A percentile compares a stretch with the other conserved stretches of the same genome.
Conservation (phyloP, 2,329 filamentous ascomycete genomes). For the Fusarium bactridioides region DNA sequence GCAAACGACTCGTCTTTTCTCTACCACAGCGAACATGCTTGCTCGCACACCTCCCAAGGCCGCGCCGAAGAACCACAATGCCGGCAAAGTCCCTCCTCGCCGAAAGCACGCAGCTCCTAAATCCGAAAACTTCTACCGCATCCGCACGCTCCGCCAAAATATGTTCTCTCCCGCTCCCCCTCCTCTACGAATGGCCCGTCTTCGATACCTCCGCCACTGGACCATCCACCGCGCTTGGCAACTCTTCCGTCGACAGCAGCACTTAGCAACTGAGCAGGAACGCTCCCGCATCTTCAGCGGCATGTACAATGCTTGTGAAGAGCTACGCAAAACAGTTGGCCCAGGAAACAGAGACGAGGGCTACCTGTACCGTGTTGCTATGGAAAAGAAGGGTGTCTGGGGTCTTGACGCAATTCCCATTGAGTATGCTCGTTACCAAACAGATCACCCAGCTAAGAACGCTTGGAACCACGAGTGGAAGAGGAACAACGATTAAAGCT, state of each 20-base stretch:
- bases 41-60: constrained; percentile 44
- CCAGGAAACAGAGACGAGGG: constrained; percentile 68
- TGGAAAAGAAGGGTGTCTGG: constrained; percentile 90
- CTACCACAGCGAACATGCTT: constrained; percentile 44
- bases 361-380: constrained; percentile 83
- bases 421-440: constrained; percentile 87
- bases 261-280: constrained; percentile 70
- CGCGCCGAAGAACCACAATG: constrained; percentile 32
- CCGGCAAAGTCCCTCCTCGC: constrained; percentile 36
- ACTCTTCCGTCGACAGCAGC: constrained; percentile 76
- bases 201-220: constrained; percentile 92
- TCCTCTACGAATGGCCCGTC: constrained; percentile 88
- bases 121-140: constrained; percentile 52
- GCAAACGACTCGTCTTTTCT: constrained; percentile 41
- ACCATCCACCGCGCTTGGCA: constrained; percentile 98
- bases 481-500: constrained; percentile 52
- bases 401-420: constrained; percentile 78
- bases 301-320: constrained; percentile 88
- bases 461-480: constrained; percentile 97
- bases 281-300: constrained; percentile 81
- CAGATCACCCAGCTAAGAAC: constrained; percentile 78
- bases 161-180: constrained; percentile 62
- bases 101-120: constrained; percentile 43
- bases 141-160: constrained; percentile 55
- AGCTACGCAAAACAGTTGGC: constrained; percentile 69